Base-by-base conservation (phyloP, 2,329 filamentous ascomycete genomes). In the Fusarium tjaetaba region DNA sequence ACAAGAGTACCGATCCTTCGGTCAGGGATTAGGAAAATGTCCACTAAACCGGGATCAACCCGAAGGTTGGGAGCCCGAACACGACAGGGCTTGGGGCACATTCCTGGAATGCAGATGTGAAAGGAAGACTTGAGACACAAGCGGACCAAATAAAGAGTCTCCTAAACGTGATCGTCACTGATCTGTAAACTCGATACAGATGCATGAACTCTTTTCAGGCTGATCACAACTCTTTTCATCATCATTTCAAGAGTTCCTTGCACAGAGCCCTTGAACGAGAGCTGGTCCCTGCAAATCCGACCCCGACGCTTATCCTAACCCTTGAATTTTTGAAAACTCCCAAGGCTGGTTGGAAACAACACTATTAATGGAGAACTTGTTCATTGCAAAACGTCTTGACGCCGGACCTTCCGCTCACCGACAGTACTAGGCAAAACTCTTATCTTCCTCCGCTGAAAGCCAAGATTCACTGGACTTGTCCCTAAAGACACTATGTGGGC, bases 1-100 rank as follows among this genome's bases (percentile, higher is more conserved):
- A 59, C 70, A 61, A 76, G 68, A 70, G 61, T 63, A 73, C 74
- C 70, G 70, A 74, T 75, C 73, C 65, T 72, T 65, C 65, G 70
- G 64, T 69, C 74, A 76, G 65, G 74, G 74, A 69, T 76, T 73
- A 41, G 57, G 49, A 63, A 45, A 68, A 60, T 64, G 59, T 32
- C 68, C 56, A 53, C 57, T 65, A 70, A 69, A 38, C 65, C 64
- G 58, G 56, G 53, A 67, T 72, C 61, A 57, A 66, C 64, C 62
- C 65, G 58, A 68, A 45, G 70, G 42, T 57, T 66, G 43, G 53
- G 45, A 61, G 53, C 49, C 53, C 34, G 41, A 60, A 61, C 65
- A 66, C 46, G 61, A 57, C 63, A 68, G 60, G 65, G 69, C 53
- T 52, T 28, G 53, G 24, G 24, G 34, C 45, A 49, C 48, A 71